A percentile compares a stretch with the other conserved stretches of the same genome.
phyloP scores from a whole-genome alignment of 2,329 filamentous ascomycete species.

The Aspergillus tubingensis region DNA sequence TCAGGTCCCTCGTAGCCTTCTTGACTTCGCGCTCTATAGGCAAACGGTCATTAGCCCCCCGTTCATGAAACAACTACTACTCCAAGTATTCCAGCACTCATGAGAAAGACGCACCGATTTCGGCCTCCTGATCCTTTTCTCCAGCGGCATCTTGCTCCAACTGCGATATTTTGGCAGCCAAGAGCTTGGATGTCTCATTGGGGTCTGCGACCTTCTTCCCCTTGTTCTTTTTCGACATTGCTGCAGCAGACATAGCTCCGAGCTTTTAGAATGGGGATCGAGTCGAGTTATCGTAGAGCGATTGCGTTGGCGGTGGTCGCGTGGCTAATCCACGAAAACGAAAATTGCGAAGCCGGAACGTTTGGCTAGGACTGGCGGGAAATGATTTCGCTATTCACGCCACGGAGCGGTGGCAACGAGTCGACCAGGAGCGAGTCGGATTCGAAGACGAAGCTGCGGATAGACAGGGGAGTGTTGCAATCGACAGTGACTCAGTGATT shows the following conservation, averaged over 20 bases:
- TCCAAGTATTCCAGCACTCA: conserved; percentile 7
- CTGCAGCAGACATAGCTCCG: conserved; percentile 49
- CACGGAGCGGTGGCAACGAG: conserved; percentile 13
- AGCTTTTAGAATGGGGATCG: conserved; percentile 11
- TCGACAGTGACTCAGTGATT: conserved; percentile 11
- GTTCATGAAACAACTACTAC: conserved; percentile 17
- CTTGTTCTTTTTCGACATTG: conserved; percentile 73
- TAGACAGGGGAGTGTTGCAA: not conserved
- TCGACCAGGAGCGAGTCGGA: not conserved
- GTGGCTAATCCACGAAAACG: conserved; percentile 46
- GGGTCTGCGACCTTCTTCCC: conserved; percentile 82
- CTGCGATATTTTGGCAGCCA: conserved; percentile 92
- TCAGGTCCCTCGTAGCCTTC: conserved; percentile 87
- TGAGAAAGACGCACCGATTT: conserved; percentile 72
- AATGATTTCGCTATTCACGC: conserved; percentile 20
- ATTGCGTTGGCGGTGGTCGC: conserved; percentile 48
- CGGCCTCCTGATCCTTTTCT: conserved; percentile 91
- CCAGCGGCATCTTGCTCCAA: conserved; percentile 89
- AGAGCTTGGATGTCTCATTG: conserved; percentile 84
- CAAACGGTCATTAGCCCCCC: conserved; percentile 28
- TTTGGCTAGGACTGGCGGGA: conserved; percentile 18
- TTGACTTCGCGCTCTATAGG: conserved; percentile 83
- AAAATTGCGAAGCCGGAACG: conserved; percentile 30
- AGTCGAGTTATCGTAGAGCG: conserved; percentile 30
- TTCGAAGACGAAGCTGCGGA: not conserved